Base-by-base conservation (phyloP, 164 flowering plant species). In the Euptelea pleiosperma region DNA sequence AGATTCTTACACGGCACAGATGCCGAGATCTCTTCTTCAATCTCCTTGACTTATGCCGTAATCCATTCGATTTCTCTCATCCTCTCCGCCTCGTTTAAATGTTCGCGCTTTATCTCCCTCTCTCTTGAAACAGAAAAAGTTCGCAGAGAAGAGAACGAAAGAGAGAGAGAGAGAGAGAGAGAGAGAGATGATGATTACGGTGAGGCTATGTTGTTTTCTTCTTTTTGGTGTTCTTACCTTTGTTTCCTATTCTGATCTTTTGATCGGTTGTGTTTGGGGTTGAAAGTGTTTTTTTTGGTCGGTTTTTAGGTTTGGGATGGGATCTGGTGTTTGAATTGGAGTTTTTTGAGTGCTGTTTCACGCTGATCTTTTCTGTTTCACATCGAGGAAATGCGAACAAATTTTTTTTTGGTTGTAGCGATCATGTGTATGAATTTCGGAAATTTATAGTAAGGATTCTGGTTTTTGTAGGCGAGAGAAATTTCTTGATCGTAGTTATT, bases 1-100 rank as follows among this genome's bases (percentile, higher is more conserved):
- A 78, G 77, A 81, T 76, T 73, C 61, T 73, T 79, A 62, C 89
- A 86, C 89, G 96, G 86, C 93, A 81, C 85, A 75, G 77, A 77
- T 76, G 64, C 85, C 77, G 33, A 78, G 89, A 79, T 83, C 79
- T 72, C 77, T 75, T 67, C 73, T 58, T 50, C 58, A 39, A 37
- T 52, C 37, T 26, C 72, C 88, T 75, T 89, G 72, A 79, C 89
- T 81, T 80, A 58, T 71, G 80, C 84, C 83, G 82, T 82, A 85
- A 85, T 78, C 76, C 62, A 87, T 87, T 86, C 82, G 50, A 22
- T 68, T 63, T 54, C 33, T 48, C 66, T 37, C 31, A 34, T 44
- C 9, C 16, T 49, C 33, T 41, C 52, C 31, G 47, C 25, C 53
- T 28, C n/a, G 28, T 31, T 62, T 61, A 61, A 36, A 57, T 48